Base-by-base conservation (phyloP, 148 eudicot genomes). In the Amaranthus cruentus region DNA sequence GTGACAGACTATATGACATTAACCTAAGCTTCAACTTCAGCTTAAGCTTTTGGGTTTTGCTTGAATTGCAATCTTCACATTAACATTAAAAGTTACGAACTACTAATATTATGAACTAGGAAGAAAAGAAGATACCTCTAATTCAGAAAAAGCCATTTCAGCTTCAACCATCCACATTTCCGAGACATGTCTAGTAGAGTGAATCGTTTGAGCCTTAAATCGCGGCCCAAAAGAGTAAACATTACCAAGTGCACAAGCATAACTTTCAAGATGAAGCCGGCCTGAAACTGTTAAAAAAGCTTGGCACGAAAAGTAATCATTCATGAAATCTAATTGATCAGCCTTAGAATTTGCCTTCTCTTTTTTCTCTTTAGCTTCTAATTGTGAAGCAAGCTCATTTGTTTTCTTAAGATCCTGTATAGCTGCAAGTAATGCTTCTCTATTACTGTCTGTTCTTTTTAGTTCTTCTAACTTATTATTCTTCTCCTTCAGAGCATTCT, bases 91-190 rank as follows among this genome's bases (percentile, higher is more conserved):
- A 71, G 1, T 28, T 28, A 28, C 38, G 38, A 28, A 28, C 38
- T 28, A 28, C 38, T 28, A 28, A 28, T 28, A 28, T 28, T 28
- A 28, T 28, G 48, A 42, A 9, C 0, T 51, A 3, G 9, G 10
- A 46, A 52, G 7, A 47, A 48, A 4, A n/a, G 44, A 5, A 18
- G 47, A 66, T 77, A 96, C 99, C 95, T 96, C 92, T 53, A 90
- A 68, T 47, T 92, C 85, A 38, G 99, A 82, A 80, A 96, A 92
- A 55, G 96, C 96, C 85, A 96, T 88, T 87, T 96, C 97, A 59
- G 88, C 71, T 71, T 96, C 99, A 71, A 87, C 79, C 92, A 87
- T 92, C 92, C 94, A 96, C 90, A 86, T 89, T 85, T 96, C 97
- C 6, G 99, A 83, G 47, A 89, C 75, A 52, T 79, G 78, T 56